These are phyloP conservation scores for Scalesia atractyloides DNA, from an alignment of 129 eudicot genomes.

Conservation along the genomic window DNA sequence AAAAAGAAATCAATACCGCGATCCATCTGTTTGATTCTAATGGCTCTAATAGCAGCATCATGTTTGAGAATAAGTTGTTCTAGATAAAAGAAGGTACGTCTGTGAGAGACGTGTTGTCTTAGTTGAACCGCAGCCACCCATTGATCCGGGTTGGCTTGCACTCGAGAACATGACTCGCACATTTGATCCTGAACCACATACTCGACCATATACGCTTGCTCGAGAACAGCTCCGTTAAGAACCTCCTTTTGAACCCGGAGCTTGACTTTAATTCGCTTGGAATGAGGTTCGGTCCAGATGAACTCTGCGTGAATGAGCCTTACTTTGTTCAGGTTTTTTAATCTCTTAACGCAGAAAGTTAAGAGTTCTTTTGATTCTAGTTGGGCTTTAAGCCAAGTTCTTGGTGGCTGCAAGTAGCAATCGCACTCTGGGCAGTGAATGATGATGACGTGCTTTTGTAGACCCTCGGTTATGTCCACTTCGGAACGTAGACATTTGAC, in stretches of 20 bases:
- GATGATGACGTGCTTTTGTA: constrained; percentile 18
- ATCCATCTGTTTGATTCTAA: constrained; percentile 18
- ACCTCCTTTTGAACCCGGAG: constrained; percentile 18
- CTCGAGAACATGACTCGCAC: constrained; percentile 18
- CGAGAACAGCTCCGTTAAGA: constrained; percentile 11
- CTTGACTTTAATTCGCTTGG: constrained; percentile 18
- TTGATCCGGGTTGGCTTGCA: constrained; percentile 20
- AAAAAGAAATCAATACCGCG: constrained; percentile 18
- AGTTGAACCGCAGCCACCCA: constrained; percentile 20
- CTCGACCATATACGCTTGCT: constrained; percentile 20
- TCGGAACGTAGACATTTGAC: constrained; percentile 21
- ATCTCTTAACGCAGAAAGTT: constrained; percentile 18
- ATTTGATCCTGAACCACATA: constrained; percentile 19
- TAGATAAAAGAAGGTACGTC: constrained; percentile 10
- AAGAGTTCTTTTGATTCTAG: constrained; percentile 17
- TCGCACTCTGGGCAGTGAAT: constrained; percentile 19
- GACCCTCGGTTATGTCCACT: constrained; percentile 22
- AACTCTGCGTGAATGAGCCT: constrained; percentile 9
- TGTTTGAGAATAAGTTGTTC: constrained; percentile 18
- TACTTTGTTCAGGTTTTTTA: constrained; percentile 15
- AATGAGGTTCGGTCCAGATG: constrained; percentile 19
- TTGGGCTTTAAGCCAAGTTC: constrained; percentile 18
- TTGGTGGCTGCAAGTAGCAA: constrained; percentile 21
- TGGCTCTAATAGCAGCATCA: constrained; percentile 24
- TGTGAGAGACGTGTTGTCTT: constrained; percentile 17